A percentile compares a stretch with the other conserved stretches of the same genome.
Conservation (phyloP, 805 yeast species). For the Aciculoconidium aculeatum region DNA sequence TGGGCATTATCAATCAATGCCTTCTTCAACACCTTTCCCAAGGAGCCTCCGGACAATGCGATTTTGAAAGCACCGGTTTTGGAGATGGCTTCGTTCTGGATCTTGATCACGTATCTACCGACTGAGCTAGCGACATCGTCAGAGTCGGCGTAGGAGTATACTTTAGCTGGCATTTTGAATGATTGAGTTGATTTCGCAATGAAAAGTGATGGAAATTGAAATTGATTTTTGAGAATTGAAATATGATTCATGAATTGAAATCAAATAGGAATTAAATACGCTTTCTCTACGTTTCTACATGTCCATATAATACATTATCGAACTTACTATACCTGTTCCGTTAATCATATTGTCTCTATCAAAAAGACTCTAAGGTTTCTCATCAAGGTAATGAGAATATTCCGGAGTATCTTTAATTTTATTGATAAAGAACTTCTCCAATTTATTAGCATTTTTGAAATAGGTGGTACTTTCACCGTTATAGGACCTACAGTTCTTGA, state of each 20-base stretch:
- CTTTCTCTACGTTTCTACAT: too few relatives aligned
- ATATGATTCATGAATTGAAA: too few relatives aligned
- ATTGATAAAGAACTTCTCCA: conserved; percentile 80
- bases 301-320: conserved; percentile 1
- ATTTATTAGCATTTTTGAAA: conserved; percentile 87
- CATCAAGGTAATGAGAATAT: conserved; percentile 74
- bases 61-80: conserved; percentile 48
- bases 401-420: conserved; percentile 90
- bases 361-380: background rate
- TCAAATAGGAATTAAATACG: too few relatives aligned
- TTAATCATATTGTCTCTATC: background rate
- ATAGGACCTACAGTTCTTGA: conserved; percentile 87
- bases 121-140: conserved; percentile 59
- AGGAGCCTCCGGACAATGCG: conserved; percentile 89
- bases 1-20: conserved; percentile 59
- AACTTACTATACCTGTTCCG: background rate
- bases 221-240: too few relatives aligned
- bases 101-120: conserved; percentile 53
- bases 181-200: background rate
- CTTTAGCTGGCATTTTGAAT: conserved; percentile 24
- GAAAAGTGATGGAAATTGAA: background rate
- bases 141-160: conserved; percentile 49
- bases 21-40: conserved; percentile 63
- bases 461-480: conserved; percentile 94
- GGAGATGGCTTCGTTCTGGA: conserved; percentile 58